These are phyloP conservation scores for Cerrena zonata DNA, from an alignment of 1,284 basidiomycete genomes.

Conservation along the genomic window DNA sequence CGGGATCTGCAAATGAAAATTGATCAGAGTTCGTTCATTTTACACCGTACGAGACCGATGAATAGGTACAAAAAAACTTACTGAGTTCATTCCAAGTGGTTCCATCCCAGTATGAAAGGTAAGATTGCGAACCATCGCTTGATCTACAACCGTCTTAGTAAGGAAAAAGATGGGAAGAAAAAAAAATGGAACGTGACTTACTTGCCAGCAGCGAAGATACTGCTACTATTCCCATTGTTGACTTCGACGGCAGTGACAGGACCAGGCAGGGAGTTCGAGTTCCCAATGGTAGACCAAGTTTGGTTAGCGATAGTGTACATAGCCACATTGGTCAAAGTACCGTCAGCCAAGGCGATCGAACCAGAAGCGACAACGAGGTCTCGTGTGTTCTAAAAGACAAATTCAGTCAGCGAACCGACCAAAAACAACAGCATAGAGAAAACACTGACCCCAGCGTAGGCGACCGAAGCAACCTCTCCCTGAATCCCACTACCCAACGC, in stretches of 20 bases:
- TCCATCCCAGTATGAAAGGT: constrained; percentile 82
- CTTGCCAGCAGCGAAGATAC: constrained; percentile 87
- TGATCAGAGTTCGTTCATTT: constrained; percentile 34
- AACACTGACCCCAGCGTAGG: constrained; percentile 71
- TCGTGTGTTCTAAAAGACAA: constrained; percentile 44
- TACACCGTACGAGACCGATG: no score
- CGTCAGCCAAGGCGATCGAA: constrained; percentile 54
- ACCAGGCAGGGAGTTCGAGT: constrained; percentile 66
- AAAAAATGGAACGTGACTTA: constrained; percentile 45
- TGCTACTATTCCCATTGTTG: constrained; percentile 75
- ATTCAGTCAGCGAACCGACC: constrained; percentile 49
- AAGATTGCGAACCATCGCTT: constrained; percentile 55
- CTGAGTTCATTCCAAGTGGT: constrained; percentile 63
- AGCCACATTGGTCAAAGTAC: constrained; percentile 39
- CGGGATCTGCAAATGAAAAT: constrained; percentile 33
- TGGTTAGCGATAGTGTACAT: constrained; percentile 73
- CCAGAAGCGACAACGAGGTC: constrained; percentile 70
- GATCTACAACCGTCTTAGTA: constrained; percentile 34
- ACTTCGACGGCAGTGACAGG: constrained; percentile 86
- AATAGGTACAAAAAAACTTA: constrained; percentile 37
- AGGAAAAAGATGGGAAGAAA: background rate
- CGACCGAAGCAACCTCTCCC: constrained; percentile 77
- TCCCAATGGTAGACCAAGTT: constrained; percentile 74
- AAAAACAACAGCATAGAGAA: constrained; percentile 66
- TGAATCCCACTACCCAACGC: constrained; percentile 75